Evolutionary conservation across 2,329 filamentous ascomycete genomes (phyloP).

Genomic region (Xylariaceae sp.): DNA sequence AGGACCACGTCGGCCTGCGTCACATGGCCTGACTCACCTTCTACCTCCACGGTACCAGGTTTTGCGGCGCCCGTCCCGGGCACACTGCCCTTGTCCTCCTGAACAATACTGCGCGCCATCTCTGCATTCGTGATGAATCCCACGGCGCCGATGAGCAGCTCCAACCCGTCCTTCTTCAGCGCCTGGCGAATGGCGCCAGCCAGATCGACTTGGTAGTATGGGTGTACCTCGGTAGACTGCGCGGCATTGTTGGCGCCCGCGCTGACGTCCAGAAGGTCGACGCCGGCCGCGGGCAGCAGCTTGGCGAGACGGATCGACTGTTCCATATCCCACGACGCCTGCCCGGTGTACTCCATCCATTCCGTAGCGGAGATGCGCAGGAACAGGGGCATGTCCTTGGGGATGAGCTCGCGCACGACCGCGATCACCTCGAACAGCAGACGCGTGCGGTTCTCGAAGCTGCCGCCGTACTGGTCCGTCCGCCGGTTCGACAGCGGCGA

Average conservation of each 20-base stretch:
- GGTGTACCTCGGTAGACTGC: constrained; percentile 57
- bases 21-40: constrained; percentile 33
- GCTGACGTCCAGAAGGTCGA: constrained; percentile 82
- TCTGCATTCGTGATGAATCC: constrained; percentile 68
- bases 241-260: constrained; percentile 64
- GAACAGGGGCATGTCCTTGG: constrained; percentile 61
- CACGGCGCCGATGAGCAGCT: constrained; percentile 67
- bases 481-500: constrained; percentile 66
- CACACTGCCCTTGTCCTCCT: constrained; percentile 34
- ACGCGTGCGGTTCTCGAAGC: constrained; percentile 67
- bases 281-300: constrained; percentile 65
- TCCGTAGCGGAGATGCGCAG: constrained; percentile 65
- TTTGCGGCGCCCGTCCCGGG: constrained; percentile 29
- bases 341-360: constrained; percentile 56
- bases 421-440: constrained; percentile 65
- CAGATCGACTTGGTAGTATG: constrained; percentile 71
- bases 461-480: constrained; percentile 64
- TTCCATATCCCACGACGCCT: constrained; percentile 61
- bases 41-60: constrained; percentile 38
- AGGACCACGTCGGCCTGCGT: constrained; percentile 66
- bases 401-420: constrained; percentile 55
- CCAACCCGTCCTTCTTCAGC: constrained; percentile 42
- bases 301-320: constrained; percentile 64
- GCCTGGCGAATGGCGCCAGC: constrained; percentile 68
- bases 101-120: constrained; percentile 58